Conservation (phyloP, 2,329 filamentous ascomycete genomes). For the Lojkania enalia region DNA sequence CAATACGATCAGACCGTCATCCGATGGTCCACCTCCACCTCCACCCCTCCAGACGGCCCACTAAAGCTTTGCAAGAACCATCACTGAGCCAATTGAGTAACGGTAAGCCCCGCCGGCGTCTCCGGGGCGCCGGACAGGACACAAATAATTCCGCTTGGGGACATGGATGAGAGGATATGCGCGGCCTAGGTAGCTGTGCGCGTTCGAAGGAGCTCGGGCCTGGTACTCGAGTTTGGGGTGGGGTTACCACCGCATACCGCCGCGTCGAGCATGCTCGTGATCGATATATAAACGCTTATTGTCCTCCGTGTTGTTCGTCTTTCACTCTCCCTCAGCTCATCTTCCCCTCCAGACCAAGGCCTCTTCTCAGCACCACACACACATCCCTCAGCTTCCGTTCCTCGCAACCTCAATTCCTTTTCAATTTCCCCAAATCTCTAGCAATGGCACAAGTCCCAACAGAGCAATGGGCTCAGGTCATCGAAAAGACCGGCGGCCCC, state of each 20-base stretch:
- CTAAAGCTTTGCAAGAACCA: constrained; percentile 9
- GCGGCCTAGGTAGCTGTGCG: too few species aligned
- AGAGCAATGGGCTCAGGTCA: constrained; percentile 89
- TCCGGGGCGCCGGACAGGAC: constrained; percentile 31
- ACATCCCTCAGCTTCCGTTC: not conserved
- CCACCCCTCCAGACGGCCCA: constrained; percentile 29
- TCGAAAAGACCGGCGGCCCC: constrained; percentile 76
- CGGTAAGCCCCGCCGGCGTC: not conserved
- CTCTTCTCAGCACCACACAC: constrained; percentile 4
- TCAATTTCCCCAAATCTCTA: constrained; percentile 9
- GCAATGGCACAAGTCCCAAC: constrained; percentile 66
- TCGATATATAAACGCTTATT: constrained; percentile 7
- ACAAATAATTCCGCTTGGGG: constrained; percentile 10
- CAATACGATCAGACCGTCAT: constrained; percentile 23
- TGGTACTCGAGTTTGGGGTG: too few species aligned
- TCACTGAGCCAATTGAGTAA: constrained; percentile 16
- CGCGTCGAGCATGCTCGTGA: too few species aligned
- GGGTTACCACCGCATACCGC: too few species aligned
- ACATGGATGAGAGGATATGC: constrained; percentile 23
- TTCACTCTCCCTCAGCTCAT: constrained; percentile 6
- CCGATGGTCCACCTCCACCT: constrained; percentile 27
- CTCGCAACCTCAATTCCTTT: not conserved
- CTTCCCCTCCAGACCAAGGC: too few species aligned
- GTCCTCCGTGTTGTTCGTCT: not conserved
- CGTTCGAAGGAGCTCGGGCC: too few species aligned